phyloP scores from a whole-genome alignment of 148 eudicot genomes.

The Pouteria glomerata region DNA sequence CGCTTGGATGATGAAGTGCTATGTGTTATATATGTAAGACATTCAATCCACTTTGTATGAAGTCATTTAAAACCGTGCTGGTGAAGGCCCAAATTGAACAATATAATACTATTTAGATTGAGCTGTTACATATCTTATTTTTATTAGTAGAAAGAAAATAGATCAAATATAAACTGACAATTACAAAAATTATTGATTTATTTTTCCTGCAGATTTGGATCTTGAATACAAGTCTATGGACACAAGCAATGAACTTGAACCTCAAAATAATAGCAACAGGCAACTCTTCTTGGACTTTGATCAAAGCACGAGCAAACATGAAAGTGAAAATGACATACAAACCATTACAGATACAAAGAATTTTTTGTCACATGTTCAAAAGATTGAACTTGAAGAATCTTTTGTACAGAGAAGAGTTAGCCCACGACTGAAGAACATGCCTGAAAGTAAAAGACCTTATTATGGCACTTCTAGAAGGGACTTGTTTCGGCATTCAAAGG shows the following conservation, averaged over 20 bases:
- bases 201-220: background rate
- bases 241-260: no score
- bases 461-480: background rate
- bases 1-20: no score
- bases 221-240: background rate
- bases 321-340: background rate
- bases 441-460: slow-evolving; percentile 2
- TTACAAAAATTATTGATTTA: no score
- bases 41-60: no score
- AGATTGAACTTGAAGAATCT: background rate
- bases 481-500: background rate
- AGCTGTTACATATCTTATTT: no score
- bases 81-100: no score
- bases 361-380: background rate
- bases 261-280: background rate
- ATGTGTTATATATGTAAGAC: no score
- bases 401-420: slow-evolving; percentile 3
- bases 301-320: background rate
- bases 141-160: no score
- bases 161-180: background rate
- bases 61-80: no score
- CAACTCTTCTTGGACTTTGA: background rate
- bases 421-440: slow-evolving; percentile 13
- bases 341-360: no score
- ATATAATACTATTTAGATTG: no score